phyloP scores from a whole-genome alignment of 768 basidiomycete genomes.

The Boletus tylopilopsis region DNA sequence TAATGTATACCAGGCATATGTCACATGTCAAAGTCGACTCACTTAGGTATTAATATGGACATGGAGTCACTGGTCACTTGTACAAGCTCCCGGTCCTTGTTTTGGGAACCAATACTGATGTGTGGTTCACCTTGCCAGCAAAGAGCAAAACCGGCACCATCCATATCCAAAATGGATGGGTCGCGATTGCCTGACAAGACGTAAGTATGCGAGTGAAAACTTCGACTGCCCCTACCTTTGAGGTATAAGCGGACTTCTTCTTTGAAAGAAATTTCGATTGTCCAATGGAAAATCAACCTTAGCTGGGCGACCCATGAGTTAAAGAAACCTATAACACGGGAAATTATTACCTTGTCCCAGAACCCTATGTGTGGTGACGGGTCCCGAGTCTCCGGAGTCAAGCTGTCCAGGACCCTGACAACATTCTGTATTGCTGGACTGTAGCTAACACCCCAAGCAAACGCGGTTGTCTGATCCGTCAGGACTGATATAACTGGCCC shows the following conservation, averaged over 20 bases:
- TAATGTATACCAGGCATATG: background rate
- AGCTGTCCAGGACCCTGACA: conserved; percentile 74
- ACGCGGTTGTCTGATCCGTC: conserved; percentile 61
- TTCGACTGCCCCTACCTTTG: conserved; percentile 57
- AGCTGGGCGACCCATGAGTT: conserved; percentile 40
- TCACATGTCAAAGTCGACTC: conserved; percentile 26
- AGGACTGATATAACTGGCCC: conserved; percentile 65
- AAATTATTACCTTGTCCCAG: conserved; percentile 81
- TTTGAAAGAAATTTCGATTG: conserved; percentile 57
- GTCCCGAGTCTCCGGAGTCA: conserved; percentile 76
- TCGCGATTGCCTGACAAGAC: conserved; percentile 64
- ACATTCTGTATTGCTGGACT: conserved; percentile 84
- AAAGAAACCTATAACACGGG: background rate
- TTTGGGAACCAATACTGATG: conserved; percentile 64
- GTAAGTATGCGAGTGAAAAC: conserved; percentile 9
- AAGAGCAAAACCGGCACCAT: conserved; percentile 84
- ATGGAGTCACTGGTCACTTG: conserved; percentile 81
- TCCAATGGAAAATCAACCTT: conserved; percentile 84
- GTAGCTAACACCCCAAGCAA: conserved; percentile 90
- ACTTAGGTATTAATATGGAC: conserved; percentile 85
- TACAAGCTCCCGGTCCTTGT: conserved; percentile 71
- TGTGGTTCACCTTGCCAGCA: conserved; percentile 78
- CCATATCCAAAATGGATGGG: conserved; percentile 64
- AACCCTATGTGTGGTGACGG: conserved; percentile 82
- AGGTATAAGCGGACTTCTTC: conserved; percentile 75